These are phyloP conservation scores for Penicillium diatomitis DNA, from an alignment of 495 filamentous ascomycete species.

Conservation along the genomic window DNA sequence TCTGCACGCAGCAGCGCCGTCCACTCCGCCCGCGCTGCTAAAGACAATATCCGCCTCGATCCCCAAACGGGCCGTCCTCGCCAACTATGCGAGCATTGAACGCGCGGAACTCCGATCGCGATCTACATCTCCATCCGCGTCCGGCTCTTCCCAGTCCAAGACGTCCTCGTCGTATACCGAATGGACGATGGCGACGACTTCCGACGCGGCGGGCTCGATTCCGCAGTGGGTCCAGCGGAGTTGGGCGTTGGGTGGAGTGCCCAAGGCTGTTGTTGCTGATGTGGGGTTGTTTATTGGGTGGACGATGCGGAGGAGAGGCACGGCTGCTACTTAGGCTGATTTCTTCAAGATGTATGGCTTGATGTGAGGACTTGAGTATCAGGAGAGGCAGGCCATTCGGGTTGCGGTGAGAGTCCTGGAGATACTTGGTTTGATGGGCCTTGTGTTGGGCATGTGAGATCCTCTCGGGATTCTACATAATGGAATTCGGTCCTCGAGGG, in stretches of 20 bases:
- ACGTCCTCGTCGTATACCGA: slow-evolving; percentile 29
- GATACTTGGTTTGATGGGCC: neutral
- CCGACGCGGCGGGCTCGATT: slow-evolving; percentile 56
- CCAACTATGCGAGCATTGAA: slow-evolving; percentile 54
- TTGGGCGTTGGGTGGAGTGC: slow-evolving; percentile 48
- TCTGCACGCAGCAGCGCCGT: slow-evolving; percentile 26
- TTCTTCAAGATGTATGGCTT: too few relatives aligned
- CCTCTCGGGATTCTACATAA: too few relatives aligned
- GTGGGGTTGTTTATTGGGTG: slow-evolving; percentile 60
- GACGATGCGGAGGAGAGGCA: slow-evolving; percentile 28
- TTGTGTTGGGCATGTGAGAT: too few relatives aligned
- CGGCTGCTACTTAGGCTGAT: neutral
- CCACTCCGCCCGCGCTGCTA: slow-evolving; percentile 21
- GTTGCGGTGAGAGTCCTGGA: neutral
- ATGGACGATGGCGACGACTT: slow-evolving; percentile 66
- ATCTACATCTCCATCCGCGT: neutral
- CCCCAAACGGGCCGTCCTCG: slow-evolving; percentile 40
- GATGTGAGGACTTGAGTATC: too few relatives aligned
- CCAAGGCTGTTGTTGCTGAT: slow-evolving; percentile 59
- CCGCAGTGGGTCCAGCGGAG: slow-evolving; percentile 56
- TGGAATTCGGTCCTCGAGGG: too few relatives aligned
- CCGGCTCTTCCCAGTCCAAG: neutral
- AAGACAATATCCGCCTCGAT: slow-evolving; percentile 19
- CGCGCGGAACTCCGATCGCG: slow-evolving; percentile 33
- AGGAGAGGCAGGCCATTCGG: neutral